Base-by-base conservation (phyloP, 192 early-diverging fungal species). In the Podila minutissima region DNA sequence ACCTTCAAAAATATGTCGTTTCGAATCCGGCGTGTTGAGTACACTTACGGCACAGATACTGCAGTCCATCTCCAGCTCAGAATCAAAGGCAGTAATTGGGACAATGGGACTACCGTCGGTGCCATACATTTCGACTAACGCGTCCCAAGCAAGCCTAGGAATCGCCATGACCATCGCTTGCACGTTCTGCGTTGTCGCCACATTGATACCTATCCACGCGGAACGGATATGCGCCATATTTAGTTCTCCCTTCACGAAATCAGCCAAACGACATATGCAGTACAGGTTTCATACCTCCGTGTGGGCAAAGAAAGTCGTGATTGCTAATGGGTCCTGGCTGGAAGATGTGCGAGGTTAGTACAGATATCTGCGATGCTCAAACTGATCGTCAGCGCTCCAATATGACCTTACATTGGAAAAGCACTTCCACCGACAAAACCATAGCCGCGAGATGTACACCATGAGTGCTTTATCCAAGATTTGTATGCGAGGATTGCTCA, bases 251-350 rank as follows among this genome's bases (percentile, higher is more conserved):
- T 22, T 48, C 69, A 17, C 20, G 20, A 57, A 19, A 8, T 20
- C 19, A 33, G 24, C 31, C 51, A 26, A 66, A 26, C 19, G 15
- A 15, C n/a, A 7, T 57, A 61, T 17, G 3, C 31, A 29, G 19
- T 49, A 2, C 31, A 50, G 33, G 2, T 2, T 35, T 9, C 57
- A 28, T 71, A 83, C 82, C 71, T 62, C 83, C 83, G 48, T 85
- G 83, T 5, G 69, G 58, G 62, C 83, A 85, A 9, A 85, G 48
- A 57, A 85, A 85, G 28, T 85, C 83, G n/a, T 76, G 79, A 62
- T 85, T 85, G 53, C 77, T 76, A 29, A 85, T 74, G 13, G 78
- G 77, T 10, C 83, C 83, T 59, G 83, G 83, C 83, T 85, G 66
- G 15, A 46, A 46, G 38, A 46, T 15, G 41, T 4, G 15, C 15